Conservation (phyloP, 2,329 filamentous ascomycete species). For the Fusarium nodosum region DNA sequence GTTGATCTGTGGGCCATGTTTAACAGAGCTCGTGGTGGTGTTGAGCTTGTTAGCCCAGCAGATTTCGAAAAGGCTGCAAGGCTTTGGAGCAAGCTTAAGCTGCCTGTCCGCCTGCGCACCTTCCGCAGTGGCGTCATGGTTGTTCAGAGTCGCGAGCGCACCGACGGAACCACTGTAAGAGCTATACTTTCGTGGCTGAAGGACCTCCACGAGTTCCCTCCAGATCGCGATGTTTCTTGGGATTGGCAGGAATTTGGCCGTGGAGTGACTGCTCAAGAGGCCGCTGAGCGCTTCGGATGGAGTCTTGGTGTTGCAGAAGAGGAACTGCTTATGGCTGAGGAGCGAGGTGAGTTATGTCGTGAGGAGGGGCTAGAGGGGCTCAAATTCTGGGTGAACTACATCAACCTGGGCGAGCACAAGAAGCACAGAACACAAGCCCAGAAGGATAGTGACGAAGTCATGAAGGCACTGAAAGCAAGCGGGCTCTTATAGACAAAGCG, state of each 20-base stretch:
- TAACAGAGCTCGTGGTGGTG: slow-evolving; percentile 91
- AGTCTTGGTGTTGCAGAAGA: slow-evolving; percentile 96
- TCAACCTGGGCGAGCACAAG: slow-evolving; percentile 61
- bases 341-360: slow-evolving; percentile 86
- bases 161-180: slow-evolving; percentile 88
- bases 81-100: slow-evolving; percentile 87
- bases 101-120: slow-evolving; percentile 87
- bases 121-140: slow-evolving; percentile 97
- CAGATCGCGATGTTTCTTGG: slow-evolving; percentile 76
- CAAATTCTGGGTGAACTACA: slow-evolving; percentile 91
- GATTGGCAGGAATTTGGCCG: slow-evolving; percentile 83
- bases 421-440: slow-evolving; percentile 48
- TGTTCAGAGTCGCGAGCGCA: slow-evolving; percentile 88
- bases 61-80: slow-evolving; percentile 93
- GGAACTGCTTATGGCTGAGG: slow-evolving; percentile 97
- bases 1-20: slow-evolving; percentile 96
- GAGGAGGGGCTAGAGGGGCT: slow-evolving; percentile 93
- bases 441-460: slow-evolving; percentile 58
- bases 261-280: slow-evolving; percentile 90
- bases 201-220: slow-evolving; percentile 76
- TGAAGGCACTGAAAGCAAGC: slow-evolving; percentile 60
- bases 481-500: slow-evolving; percentile 50
- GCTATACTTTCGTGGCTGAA: slow-evolving; percentile 82
- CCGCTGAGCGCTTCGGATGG: slow-evolving; percentile 93
- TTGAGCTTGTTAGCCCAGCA: slow-evolving; percentile 90